phyloP scores from a whole-genome alignment of 306 rosid species.

The Cotoneaster glaucophyllus region DNA sequence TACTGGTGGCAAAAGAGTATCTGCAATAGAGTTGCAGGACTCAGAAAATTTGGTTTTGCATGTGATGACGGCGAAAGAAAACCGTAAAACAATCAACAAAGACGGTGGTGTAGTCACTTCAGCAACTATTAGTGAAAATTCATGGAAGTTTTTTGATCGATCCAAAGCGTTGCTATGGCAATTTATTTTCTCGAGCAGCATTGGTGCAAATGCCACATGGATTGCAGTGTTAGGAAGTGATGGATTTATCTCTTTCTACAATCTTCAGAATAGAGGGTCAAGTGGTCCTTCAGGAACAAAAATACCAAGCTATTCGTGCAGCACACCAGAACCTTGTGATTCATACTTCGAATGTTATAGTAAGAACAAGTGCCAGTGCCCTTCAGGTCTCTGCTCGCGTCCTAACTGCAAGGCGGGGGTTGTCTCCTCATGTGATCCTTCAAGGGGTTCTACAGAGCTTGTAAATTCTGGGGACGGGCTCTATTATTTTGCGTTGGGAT shows the following conservation, averaged over 20 bases:
- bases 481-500: constrained; percentile 61
- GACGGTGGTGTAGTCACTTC: constrained; percentile 36
- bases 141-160: constrained; percentile 75
- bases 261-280: constrained; percentile 33
- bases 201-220: constrained; percentile 52
- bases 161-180: constrained; percentile 53
- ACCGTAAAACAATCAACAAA: constrained; percentile 42
- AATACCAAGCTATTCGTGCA: constrained; percentile 59
- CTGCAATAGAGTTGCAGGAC: constrained; percentile 55
- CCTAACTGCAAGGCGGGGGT: constrained; percentile 52
- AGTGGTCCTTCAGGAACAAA: constrained; percentile 25
- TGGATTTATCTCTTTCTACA: constrained; percentile 63
- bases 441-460: constrained; percentile 24
- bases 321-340: constrained; percentile 71
- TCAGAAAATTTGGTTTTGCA: constrained; percentile 65
- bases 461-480: constrained; percentile 46
- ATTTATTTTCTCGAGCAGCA: constrained; percentile 35
- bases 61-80: constrained; percentile 46
- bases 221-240: constrained; percentile 60
- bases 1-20: constrained; percentile 37
- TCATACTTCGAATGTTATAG: constrained; percentile 48
- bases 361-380: constrained; percentile 60
- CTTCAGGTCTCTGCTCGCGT: constrained; percentile 52
- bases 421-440: constrained; percentile 44
- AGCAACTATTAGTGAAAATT: constrained; percentile 47